Conservation (phyloP, 139 green algal genomes). For the Coelastrella sp. region DNA sequence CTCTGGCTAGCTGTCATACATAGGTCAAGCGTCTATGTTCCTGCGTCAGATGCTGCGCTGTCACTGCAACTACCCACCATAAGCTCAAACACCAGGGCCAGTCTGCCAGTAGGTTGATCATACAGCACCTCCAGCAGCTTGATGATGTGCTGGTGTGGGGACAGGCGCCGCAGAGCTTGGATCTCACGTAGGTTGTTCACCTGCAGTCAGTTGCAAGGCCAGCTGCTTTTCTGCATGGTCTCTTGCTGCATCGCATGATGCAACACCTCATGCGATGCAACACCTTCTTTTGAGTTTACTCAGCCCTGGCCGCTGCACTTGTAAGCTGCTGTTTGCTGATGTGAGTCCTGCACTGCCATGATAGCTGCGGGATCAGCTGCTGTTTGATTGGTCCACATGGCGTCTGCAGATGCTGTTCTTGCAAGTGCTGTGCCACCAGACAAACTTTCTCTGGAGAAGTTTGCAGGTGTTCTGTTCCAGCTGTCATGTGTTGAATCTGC, state of each 20-base stretch:
- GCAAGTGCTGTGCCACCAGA: too few species aligned
- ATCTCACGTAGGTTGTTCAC: conserved; percentile 92
- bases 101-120: conserved; percentile 88
- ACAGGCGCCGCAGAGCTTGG: conserved; percentile 85
- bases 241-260: too few species aligned
- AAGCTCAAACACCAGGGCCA: conserved; percentile 94
- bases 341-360: too few species aligned
- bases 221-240: not conserved
- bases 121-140: conserved; percentile 92
- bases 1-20: too few species aligned
- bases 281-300: too few species aligned
- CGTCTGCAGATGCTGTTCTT: conserved; percentile 8
- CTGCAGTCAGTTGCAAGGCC: conserved; percentile 10
- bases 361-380: too few species aligned
- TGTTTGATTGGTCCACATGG: too few species aligned
- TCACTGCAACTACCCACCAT: conserved; percentile 63
- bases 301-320: too few species aligned
- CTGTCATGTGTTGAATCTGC: not conserved
- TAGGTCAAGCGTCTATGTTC: not conserved
- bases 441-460: too few species aligned
- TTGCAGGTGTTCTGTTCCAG: not conserved
- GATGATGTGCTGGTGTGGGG: conserved; percentile 87
- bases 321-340: too few species aligned
- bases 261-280: too few species aligned
- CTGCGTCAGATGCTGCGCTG: not conserved